Evolutionary conservation across 2,329 filamentous ascomycete genomes (phyloP).

Genomic region (Arthrobotrys entomopaga): DNA sequence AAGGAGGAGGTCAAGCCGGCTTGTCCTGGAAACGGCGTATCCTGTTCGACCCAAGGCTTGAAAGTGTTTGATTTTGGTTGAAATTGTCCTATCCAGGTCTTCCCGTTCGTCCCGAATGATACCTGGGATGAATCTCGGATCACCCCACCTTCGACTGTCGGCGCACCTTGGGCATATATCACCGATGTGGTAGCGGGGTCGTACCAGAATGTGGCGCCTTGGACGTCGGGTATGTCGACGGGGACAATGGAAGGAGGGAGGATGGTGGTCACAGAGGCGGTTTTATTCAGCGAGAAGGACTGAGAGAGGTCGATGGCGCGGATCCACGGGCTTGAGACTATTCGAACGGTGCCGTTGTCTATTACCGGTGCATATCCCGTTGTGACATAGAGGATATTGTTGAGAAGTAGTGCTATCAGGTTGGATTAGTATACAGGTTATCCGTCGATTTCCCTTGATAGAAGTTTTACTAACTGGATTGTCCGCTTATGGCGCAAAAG

Average conservation of each 20-base stretch:
- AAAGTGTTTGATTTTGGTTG: slow-evolving; percentile 11
- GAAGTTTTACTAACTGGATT: slow-evolving; percentile 19
- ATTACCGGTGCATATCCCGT: slow-evolving; percentile 26
- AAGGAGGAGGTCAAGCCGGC: slow-evolving; percentile 16
- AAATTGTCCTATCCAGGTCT: slow-evolving; percentile 29
- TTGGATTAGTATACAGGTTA: background rate
- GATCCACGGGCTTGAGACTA: slow-evolving; percentile 36
- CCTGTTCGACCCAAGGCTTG: slow-evolving; percentile 21
- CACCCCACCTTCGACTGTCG: slow-evolving; percentile 31
- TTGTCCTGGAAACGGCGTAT: slow-evolving; percentile 34
- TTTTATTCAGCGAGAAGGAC: slow-evolving; percentile 28
- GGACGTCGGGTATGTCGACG: slow-evolving; percentile 30
- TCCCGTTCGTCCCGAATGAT: slow-evolving; percentile 21
- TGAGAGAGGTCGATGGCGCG: slow-evolving; percentile 27
- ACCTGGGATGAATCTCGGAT: slow-evolving; percentile 22
- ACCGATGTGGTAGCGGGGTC: slow-evolving; percentile 2
- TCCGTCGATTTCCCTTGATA: background rate
- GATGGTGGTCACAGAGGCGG: slow-evolving; percentile 25
- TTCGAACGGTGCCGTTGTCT: slow-evolving; percentile 29
- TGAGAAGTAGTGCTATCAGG: slow-evolving; percentile 15
- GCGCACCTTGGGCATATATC: slow-evolving; percentile 34
- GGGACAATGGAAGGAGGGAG: slow-evolving; percentile 31
- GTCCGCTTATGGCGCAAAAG: slow-evolving; percentile 41
- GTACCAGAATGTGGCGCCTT: slow-evolving; percentile 39
- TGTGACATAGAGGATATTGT: slow-evolving; percentile 33